Conservation (phyloP, 192 early-diverging fungal genomes). For the Gamsiella multidivaricata region DNA sequence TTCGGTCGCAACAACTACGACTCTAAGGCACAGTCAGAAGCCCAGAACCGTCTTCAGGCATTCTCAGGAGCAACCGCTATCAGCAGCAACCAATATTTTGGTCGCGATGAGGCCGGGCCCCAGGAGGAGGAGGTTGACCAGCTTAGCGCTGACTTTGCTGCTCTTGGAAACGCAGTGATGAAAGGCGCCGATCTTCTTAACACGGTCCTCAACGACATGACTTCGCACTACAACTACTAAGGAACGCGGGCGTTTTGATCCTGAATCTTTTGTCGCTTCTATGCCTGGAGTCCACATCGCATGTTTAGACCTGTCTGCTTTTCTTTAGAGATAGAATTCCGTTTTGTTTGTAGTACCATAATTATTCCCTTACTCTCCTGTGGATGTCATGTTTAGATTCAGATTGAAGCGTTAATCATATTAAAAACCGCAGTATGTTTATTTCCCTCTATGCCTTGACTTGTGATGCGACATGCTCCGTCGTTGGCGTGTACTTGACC, state of each 20-base stretch:
- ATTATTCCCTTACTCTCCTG: background rate
- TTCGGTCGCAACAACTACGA: constrained; percentile 84
- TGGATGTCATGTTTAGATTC: no score
- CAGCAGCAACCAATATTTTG: constrained; percentile 87
- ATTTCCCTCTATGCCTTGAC: constrained; percentile 35
- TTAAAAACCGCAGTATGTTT: no score
- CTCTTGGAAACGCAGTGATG: constrained; percentile 54
- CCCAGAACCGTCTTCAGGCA: constrained; percentile 65
- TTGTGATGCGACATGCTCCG: constrained; percentile 31
- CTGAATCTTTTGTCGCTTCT: no score
- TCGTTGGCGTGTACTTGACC: constrained; percentile 50
- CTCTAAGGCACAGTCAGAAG: constrained; percentile 62
- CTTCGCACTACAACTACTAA: constrained; percentile 54
- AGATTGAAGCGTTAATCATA: no score
- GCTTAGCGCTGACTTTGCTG: constrained; percentile 53
- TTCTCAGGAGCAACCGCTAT: constrained; percentile 85
- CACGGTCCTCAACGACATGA: constrained; percentile 50
- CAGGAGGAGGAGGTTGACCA: constrained; percentile 45
- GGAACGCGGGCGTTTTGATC: no score
- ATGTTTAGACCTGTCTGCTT: background rate
- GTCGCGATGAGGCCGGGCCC: constrained; percentile 68
- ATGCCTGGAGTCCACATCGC: background rate
- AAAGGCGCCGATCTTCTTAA: constrained; percentile 54
- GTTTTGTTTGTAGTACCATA: no score
- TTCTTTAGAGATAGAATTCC: no score